These are phyloP conservation scores for Crithidia bombi DNA, from an alignment of 208 protist genomes.

Conservation along the genomic window DNA sequence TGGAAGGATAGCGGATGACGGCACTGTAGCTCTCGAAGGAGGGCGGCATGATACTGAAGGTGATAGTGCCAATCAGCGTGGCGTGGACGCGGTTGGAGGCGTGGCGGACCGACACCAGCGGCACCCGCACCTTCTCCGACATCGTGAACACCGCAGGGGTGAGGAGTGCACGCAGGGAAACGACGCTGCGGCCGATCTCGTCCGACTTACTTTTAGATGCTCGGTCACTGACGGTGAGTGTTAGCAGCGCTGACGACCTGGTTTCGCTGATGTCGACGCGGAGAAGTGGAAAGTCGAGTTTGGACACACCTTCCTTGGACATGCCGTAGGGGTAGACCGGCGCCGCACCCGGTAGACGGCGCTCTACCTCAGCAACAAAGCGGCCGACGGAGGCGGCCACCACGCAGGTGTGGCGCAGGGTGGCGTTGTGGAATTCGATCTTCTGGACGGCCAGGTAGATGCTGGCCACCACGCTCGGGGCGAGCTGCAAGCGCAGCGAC, in stretches of 20 bases:
- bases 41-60: conserved; percentile 57
- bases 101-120: conserved; percentile 61
- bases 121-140: conserved; percentile 66
- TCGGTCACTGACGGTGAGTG: conserved; percentile 46
- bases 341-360: conserved; percentile 27
- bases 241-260: conserved; percentile 29
- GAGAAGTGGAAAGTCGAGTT: conserved; percentile 48
- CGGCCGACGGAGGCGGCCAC: conserved; percentile 38
- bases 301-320: conserved; percentile 28
- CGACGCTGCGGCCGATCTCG: conserved; percentile 48
- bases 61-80: conserved; percentile 60
- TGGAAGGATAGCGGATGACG: conserved; percentile 42
- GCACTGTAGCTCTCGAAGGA: conserved; percentile 64
- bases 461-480: conserved; percentile 64
- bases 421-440: conserved; percentile 39
- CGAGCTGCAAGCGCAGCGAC: conserved; percentile 62
- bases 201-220: conserved; percentile 29
- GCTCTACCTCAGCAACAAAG: conserved; percentile 36
- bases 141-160: conserved; percentile 70
- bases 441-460: conserved; percentile 62
- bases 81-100: conserved; percentile 52
- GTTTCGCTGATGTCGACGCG: conserved; percentile 58
- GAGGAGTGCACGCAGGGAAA: conserved; percentile 80
- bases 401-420: conserved; percentile 25
- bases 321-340: conserved; percentile 45